phyloP scores from a whole-genome alignment of 2,329 filamentous ascomycete species.

The Cercospora citrullina region DNA sequence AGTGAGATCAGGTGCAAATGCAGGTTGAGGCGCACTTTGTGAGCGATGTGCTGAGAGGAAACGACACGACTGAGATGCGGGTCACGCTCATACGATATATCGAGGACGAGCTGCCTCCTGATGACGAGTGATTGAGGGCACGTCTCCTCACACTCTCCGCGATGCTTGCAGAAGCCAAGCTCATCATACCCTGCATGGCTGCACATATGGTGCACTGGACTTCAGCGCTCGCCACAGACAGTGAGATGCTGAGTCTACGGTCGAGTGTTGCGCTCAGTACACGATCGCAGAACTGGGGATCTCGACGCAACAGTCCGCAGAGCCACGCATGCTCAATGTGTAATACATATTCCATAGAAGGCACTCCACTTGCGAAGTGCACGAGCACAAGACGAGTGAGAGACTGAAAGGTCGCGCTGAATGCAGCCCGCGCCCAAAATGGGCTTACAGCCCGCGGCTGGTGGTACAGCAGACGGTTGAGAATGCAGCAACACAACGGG shows the following conservation, averaged over 20 bases:
- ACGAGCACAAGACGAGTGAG: background rate
- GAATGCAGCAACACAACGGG: background rate
- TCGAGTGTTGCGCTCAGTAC: background rate
- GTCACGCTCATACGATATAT: conserved; percentile 90
- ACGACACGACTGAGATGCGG: conserved; percentile 96
- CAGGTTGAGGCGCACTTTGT: conserved; percentile 97
- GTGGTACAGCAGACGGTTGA: background rate
- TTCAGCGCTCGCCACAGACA: background rate
- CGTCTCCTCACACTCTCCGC: background rate
- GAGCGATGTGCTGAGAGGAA: conserved; percentile 86
- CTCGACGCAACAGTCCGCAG: background rate
- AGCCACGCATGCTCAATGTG: background rate
- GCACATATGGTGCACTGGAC: background rate
- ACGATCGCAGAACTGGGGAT: background rate
- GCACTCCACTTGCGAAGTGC: background rate
- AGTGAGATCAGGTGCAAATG: conserved; percentile 72
- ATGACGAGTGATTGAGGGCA: conserved; percentile 67
- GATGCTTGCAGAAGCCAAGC: background rate
- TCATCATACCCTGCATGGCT: background rate
- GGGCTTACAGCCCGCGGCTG: background rate
- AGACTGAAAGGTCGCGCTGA: background rate
- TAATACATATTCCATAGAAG: background rate
- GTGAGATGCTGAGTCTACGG: background rate
- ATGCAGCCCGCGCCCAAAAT: background rate
- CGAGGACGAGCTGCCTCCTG: conserved; percentile 93